Conservation (phyloP, 192 early-diverging fungal species). For the Umbelopsis sp. region DNA sequence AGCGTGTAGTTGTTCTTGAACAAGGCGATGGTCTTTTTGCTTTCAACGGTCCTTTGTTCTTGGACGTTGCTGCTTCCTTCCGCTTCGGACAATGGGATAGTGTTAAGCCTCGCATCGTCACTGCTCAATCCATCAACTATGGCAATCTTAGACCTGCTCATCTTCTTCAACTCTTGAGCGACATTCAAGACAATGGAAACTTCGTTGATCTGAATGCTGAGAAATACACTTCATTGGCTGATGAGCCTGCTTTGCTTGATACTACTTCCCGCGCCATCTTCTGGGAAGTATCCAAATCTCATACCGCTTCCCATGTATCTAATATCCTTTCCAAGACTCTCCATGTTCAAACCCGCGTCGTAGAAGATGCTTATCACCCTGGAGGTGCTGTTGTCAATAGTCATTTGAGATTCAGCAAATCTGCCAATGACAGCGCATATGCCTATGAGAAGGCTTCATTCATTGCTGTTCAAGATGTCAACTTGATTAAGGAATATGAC, state of each 20-base stretch:
- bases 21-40: slow-evolving; percentile 52
- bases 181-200: slow-evolving; percentile 23
- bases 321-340: slow-evolving; percentile 40
- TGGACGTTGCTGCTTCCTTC: slow-evolving; percentile 76
- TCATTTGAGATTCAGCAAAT: slow-evolving; percentile 58
- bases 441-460: slow-evolving; percentile 56
- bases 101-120: slow-evolving; percentile 48
- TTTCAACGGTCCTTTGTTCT: slow-evolving; percentile 67
- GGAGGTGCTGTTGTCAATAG: slow-evolving; percentile 59
- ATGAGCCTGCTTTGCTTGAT: slow-evolving; percentile 16
- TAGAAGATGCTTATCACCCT: slow-evolving; percentile 58
- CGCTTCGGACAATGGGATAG: slow-evolving; percentile 52
- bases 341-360: slow-evolving; percentile 45
- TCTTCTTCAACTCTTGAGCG: slow-evolving; percentile 24
- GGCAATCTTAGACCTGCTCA: slow-evolving; percentile 29
- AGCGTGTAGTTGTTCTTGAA: slow-evolving; percentile 77
- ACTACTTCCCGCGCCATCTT: slow-evolving; percentile 27
- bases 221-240: slow-evolving; percentile 22
- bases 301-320: slow-evolving; percentile 45
- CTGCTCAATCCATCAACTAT: slow-evolving; percentile 50
- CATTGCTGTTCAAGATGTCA: slow-evolving; percentile 65
- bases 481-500: slow-evolving; percentile 62
- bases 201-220: slow-evolving; percentile 38
- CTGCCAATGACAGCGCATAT: slow-evolving; percentile 32
- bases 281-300: slow-evolving; percentile 36